phyloP scores from a whole-genome alignment of 441 rosid species.

The Bocquillonia castaneifolia region DNA sequence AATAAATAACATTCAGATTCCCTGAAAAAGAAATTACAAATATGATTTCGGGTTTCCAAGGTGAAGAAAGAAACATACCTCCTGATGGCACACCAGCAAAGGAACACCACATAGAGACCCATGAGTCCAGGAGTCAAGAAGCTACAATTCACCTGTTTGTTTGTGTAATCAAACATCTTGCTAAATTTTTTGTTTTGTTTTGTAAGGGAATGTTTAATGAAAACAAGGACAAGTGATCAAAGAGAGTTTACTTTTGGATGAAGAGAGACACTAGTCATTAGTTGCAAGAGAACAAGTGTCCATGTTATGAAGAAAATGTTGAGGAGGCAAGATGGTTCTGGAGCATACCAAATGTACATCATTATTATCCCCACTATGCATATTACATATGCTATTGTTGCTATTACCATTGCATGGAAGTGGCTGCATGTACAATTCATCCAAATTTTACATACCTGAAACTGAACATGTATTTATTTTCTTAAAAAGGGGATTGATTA shows the following conservation, averaged over 20 bases:
- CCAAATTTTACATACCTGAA: slow-evolving; percentile 9
- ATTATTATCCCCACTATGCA: slow-evolving; percentile 74
- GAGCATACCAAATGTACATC: slow-evolving; percentile 96
- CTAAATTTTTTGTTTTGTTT: too few relatives aligned
- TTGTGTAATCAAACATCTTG: too few relatives aligned
- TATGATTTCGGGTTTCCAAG: not conserved
- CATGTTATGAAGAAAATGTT: slow-evolving; percentile 91
- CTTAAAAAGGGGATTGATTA: not conserved
- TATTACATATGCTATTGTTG: slow-evolving; percentile 64
- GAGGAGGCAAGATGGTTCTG: slow-evolving; percentile 77
- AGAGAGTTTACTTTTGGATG: slow-evolving; percentile 61
- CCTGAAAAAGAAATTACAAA: not conserved
- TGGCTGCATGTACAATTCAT: slow-evolving; percentile 46
- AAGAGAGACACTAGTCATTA: slow-evolving; percentile 88
- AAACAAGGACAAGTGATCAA: not conserved
- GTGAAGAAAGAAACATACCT: slow-evolving; percentile 38
- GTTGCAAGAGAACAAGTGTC: slow-evolving; percentile 86
- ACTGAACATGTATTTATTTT: too few relatives aligned
- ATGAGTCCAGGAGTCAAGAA: slow-evolving; percentile 88
- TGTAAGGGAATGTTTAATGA: too few relatives aligned
- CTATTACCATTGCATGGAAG: slow-evolving; percentile 60
- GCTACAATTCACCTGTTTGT: slow-evolving; percentile 60
- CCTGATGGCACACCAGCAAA: slow-evolving; percentile 97
- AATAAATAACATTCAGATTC: slow-evolving; percentile 3
- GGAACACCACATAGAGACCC: slow-evolving; percentile 89